Evolutionary conservation across 768 basidiomycete species (phyloP).

Genomic region (Trametes coccinea): DNA sequence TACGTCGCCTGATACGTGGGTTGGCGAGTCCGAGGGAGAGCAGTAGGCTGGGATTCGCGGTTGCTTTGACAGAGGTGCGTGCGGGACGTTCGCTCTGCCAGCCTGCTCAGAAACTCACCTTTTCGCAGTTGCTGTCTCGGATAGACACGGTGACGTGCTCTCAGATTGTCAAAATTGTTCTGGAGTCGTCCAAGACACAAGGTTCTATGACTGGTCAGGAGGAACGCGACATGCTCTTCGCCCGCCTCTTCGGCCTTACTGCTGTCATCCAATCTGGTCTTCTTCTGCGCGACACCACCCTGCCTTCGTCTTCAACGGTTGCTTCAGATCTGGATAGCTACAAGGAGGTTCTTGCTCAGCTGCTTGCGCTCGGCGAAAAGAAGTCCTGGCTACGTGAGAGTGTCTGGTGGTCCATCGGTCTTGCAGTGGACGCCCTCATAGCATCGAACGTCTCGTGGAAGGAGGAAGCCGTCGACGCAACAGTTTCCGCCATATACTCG

Average conservation of each 20-base stretch:
- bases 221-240: slow-evolving; percentile 90
- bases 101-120: slow-evolving; percentile 5
- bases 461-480: slow-evolving; percentile 53
- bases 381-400: slow-evolving; percentile 93
- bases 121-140: slow-evolving; percentile 69
- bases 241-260: slow-evolving; percentile 86
- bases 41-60: slow-evolving; percentile 92
- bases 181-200: slow-evolving; percentile 68
- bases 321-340: slow-evolving; percentile 63
- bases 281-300: slow-evolving; percentile 60
- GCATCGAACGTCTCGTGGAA: slow-evolving; percentile 71
- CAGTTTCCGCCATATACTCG: slow-evolving; percentile 54
- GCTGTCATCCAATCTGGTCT: slow-evolving; percentile 85
- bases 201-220: slow-evolving; percentile 87
- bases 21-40: slow-evolving; percentile 91
- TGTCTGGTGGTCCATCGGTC: slow-evolving; percentile 79
- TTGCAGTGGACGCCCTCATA: slow-evolving; percentile 61
- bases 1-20: slow-evolving; percentile 83
- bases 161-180: slow-evolving; percentile 74
- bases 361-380: slow-evolving; percentile 71
- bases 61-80: slow-evolving; percentile 88
- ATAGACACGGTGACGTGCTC: slow-evolving; percentile 75
- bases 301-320: slow-evolving; percentile 52
- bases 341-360: slow-evolving; percentile 53
- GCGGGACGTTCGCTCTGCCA: background rate